Conservation (phyloP, 805 yeast species). For the Pichia kluyveri region DNA sequence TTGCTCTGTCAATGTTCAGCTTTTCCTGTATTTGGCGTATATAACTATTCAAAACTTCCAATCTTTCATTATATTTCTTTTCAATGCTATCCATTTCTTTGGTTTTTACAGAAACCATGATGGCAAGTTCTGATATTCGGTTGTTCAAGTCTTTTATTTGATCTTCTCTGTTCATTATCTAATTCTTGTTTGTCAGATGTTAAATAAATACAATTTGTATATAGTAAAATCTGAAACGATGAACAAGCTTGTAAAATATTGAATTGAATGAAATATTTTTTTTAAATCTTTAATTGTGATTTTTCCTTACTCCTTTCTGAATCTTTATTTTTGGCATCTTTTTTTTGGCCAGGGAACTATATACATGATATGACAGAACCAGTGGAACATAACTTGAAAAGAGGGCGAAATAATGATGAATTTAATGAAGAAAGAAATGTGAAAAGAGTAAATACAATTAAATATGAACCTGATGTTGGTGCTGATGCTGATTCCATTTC, state of each 20-base stretch:
- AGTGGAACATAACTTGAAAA: background rate
- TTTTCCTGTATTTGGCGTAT: constrained; percentile 7
- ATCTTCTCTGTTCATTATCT: constrained; percentile 1
- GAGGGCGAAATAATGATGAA: background rate
- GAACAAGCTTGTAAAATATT: too few relatives aligned
- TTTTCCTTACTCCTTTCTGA: too few relatives aligned
- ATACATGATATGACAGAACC: too few relatives aligned
- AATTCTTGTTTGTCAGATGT: background rate
- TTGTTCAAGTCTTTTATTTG: constrained; percentile 15
- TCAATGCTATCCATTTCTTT: constrained; percentile 28
- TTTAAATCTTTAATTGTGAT: too few relatives aligned
- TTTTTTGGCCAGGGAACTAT: too few relatives aligned
- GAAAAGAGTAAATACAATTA: background rate
- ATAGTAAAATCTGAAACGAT: background rate
- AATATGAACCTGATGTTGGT: background rate
- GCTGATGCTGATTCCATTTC: background rate
- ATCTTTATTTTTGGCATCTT: too few relatives aligned
- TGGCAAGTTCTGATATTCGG: constrained; percentile 26
- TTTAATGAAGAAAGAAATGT: background rate
- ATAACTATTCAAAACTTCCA: constrained; percentile 15
- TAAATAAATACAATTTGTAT: background rate
- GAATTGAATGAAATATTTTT: too few relatives aligned
- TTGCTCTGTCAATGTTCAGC: constrained; percentile 3
- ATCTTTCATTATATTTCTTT: constrained; percentile 13
- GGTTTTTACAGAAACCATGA: constrained; percentile 28